A percentile compares a stretch with the other conserved stretches of the same genome.
phyloP scores from a whole-genome alignment of 768 basidiomycete genomes.

The Tylopilus balloui region DNA sequence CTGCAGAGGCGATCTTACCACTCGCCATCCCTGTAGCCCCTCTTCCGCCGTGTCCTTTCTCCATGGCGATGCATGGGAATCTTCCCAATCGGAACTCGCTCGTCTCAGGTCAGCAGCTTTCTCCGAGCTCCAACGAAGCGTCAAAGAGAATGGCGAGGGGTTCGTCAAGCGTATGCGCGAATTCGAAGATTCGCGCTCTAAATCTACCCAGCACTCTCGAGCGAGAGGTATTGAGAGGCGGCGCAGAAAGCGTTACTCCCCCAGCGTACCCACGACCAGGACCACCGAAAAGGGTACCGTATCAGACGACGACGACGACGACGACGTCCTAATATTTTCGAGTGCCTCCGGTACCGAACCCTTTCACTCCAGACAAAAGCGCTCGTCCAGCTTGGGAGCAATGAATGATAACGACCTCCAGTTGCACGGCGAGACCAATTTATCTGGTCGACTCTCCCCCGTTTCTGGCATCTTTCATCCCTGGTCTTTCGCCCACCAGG shows the following conservation, averaged over 20 bases:
- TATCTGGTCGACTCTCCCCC: constrained; percentile 23
- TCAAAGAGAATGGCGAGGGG: constrained; percentile 61
- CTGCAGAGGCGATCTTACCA: constrained; percentile 1
- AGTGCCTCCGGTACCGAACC: constrained; percentile 22
- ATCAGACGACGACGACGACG: constrained; percentile 43
- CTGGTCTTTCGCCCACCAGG: constrained; percentile 8
- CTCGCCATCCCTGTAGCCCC: constrained; percentile 17
- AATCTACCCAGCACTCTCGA: constrained; percentile 35
- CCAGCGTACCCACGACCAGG: constrained; percentile 17
- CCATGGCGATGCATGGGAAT: constrained; percentile 21
- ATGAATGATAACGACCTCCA: constrained; percentile 37
- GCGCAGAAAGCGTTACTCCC: constrained; percentile 38
- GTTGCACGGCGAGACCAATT: constrained; percentile 7
- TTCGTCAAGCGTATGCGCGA: constrained; percentile 71
- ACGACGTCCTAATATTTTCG: constrained; percentile 54
- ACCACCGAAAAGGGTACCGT: constrained; percentile 17
- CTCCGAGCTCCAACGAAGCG: constrained; percentile 57
- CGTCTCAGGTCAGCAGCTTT: constrained; percentile 60
- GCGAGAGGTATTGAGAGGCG: constrained; percentile 39
- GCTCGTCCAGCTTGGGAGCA: constrained; percentile 42
- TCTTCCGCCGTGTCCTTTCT: constrained; percentile 19
- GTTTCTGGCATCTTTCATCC: constrained; percentile 20
- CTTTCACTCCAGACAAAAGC: constrained; percentile 32
- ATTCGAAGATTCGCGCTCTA: constrained; percentile 53
- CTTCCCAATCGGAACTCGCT: constrained; percentile 32